Percentiles rank a stretch among this genome's conserved stretches.
These are phyloP conservation scores for Aspergillus sclerotialis DNA, from an alignment of 2,329 filamentous ascomycete species.

Conservation along the genomic window DNA sequence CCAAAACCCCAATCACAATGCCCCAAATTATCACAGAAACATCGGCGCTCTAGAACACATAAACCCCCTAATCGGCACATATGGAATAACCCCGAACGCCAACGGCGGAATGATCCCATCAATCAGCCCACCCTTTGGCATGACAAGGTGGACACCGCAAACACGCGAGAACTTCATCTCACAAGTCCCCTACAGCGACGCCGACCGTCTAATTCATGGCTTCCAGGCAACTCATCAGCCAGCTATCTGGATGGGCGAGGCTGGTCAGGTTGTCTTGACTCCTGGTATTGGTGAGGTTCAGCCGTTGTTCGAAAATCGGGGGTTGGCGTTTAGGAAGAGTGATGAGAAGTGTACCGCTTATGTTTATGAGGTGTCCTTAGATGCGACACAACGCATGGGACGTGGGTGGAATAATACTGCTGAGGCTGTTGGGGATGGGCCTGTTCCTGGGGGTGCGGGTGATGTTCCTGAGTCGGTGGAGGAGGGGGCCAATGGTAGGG, in stretches of 20 bases:
- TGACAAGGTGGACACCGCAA: slow-evolving; percentile 47
- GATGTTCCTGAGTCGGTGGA: slow-evolving; percentile 28
- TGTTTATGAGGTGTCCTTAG: slow-evolving; percentile 40
- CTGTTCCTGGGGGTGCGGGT: slow-evolving; percentile 37
- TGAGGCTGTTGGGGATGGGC: slow-evolving; percentile 21
- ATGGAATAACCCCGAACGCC: too few relatives aligned
- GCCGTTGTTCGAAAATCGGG: slow-evolving; percentile 36
- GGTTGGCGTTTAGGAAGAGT: slow-evolving; percentile 35
- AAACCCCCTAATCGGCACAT: too few relatives aligned
- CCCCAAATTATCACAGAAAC: not conserved
- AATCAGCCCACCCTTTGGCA: too few relatives aligned
- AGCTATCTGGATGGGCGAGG: slow-evolving; percentile 49
- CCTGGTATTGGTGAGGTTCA: slow-evolving; percentile 30
- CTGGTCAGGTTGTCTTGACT: slow-evolving; percentile 39
- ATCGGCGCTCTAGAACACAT: too few relatives aligned
- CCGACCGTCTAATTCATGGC: slow-evolving; percentile 39
- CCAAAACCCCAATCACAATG: not conserved
- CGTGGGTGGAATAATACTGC: slow-evolving; percentile 32
- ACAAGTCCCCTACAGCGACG: slow-evolving; percentile 42
- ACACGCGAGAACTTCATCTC: slow-evolving; percentile 45
- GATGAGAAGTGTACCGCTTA: slow-evolving; percentile 40
- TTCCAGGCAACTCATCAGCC: slow-evolving; percentile 47
- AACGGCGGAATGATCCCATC: too few relatives aligned
- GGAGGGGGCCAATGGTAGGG: slow-evolving; percentile 37
- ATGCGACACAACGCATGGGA: slow-evolving; percentile 28